Base-by-base conservation (phyloP, 2,329 filamentous ascomycete species). In the Talaromyces sp. region DNA sequence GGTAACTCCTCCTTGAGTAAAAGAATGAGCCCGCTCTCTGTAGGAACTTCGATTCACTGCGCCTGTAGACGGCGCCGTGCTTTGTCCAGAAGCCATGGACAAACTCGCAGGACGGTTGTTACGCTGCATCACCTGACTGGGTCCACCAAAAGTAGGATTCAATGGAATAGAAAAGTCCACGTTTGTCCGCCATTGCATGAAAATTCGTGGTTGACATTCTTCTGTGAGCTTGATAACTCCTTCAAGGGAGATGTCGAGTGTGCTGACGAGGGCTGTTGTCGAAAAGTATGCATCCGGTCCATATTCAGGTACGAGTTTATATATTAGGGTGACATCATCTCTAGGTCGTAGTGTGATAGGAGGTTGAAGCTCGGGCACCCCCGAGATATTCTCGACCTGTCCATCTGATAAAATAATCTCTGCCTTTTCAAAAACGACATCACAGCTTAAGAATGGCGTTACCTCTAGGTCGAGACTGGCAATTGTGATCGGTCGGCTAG, bases 321-420 rank as follows among this genome's bases (percentile, higher is more conserved):
- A 88, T 22, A 87, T 74, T 59, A 86, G 76, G 0, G 84, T 84
- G n/a, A 85, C 72, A 69, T 86, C 83, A 64, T 88, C 85, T 64
- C 84, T 81, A 13, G 84, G 82, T 14, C 79, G 81, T 69, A 82
- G 81, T 11, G 73, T 70, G 16, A 81, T 74, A 0, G 80, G 77
- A 8, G 76, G 72, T 11, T 67, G 65, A 16, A 78, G 71, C 16
- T 77, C 75, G 3, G 74, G 70, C 3, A 70, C 70, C 10, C 76
- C 68, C 39, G 78, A 79, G 14, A 82, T 72, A 3, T 78, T 69
- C 65, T 83, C 79, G 19, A 83, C 79, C 5, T 76, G 74, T 14
- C 83, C 83, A 62, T 82, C 79, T 39, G 78, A 77, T 16, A 87
- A 69, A 1, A 72, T 70, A 14, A 88, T 70, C 3, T 80, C 72